Evolutionary conservation across 1,284 basidiomycete species (phyloP), one percentile per base, ranked within the genome.

Genomic region (Agaricales sp.): DNA sequence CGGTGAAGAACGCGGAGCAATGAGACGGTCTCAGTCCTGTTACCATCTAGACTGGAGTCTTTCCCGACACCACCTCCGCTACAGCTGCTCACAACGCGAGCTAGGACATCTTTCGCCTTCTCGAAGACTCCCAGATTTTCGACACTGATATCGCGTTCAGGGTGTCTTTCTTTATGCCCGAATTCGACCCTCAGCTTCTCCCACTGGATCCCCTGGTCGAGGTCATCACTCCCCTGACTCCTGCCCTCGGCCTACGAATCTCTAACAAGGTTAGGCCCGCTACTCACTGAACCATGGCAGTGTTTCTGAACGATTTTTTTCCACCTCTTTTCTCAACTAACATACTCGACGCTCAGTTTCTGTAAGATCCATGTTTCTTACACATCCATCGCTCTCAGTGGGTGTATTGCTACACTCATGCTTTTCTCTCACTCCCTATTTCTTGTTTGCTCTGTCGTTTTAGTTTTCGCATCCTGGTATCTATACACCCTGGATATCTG

Each of bases 41-140:
- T 50, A 57, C 53, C 4, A 56, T 60, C 19, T 63, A 59, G 60
- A 58, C 61, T 50, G 60, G 59, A 24, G 57, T 63, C 48, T 49
- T 49, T 23, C 61, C 59, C 46, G 53, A 54, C 3, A 50, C 55
- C 57, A 50, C 50, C 50, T 47, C 56, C 43, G 54, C 52, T 50
- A 53, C 50, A 41, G 54, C 47, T 52, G 59, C 58, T 48, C 53
- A 55, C 50, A 22, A 53, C 20, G 55, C 55, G 6, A 54, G 58
- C 51, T 43, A 57, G 45, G 53, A 44, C 19, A 20, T 51, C 25
- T 46, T 51, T 14, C 45, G n/a, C 4, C 53, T 56, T 23, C 53
- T 57, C 50, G 50, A 55, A 50, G 41, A 55, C 14, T 50, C 55
- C 50, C 24, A 53, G 45, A 59, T 64, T 50, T 52, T 47, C 25